phyloP scores from a whole-genome alignment of 192 early-diverging fungal species.

The Backusella parvicylindrica region DNA sequence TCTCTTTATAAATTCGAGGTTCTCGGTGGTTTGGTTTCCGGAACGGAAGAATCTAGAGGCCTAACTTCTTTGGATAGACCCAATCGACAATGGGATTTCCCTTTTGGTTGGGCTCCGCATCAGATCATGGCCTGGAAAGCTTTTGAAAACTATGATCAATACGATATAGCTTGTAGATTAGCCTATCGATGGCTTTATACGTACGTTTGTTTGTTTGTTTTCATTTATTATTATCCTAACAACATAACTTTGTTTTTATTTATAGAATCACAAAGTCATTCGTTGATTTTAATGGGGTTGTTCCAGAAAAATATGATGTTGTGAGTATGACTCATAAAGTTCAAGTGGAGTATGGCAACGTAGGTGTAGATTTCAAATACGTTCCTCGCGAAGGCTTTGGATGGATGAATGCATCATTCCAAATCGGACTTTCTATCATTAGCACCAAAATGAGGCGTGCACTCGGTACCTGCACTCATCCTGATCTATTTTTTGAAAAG shows the following conservation, averaged over 20 bases:
- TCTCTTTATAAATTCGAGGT: slow-evolving; percentile 83
- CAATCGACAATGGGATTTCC: slow-evolving; percentile 95
- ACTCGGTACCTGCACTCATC: slow-evolving; percentile 52
- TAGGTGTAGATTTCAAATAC: slow-evolving; percentile 91
- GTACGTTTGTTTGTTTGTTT: slow-evolving; percentile 17
- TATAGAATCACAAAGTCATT: slow-evolving; percentile 84
- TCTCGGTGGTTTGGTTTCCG: slow-evolving; percentile 86
- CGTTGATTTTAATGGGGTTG: slow-evolving; percentile 95
- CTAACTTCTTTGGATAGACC: slow-evolving; percentile 76
- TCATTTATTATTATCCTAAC: background rate
- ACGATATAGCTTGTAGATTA: slow-evolving; percentile 65
- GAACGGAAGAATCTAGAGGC: slow-evolving; percentile 90
- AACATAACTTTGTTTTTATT: background rate
- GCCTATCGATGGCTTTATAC: slow-evolving; percentile 97
- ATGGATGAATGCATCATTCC: slow-evolving; percentile 97
- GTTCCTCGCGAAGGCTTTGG: slow-evolving; percentile 97
- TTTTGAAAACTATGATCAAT: slow-evolving; percentile 78
- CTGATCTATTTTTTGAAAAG: slow-evolving; percentile 34
- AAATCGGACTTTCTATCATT: slow-evolving; percentile 80
- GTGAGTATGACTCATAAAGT: slow-evolving; percentile 87
- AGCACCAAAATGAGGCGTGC: slow-evolving; percentile 73
- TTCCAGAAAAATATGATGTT: slow-evolving; percentile 97
- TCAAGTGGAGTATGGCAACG: slow-evolving; percentile 96
- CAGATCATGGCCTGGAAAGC: slow-evolving; percentile 97
- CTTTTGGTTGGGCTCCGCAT: slow-evolving; percentile 96